These are phyloP conservation scores for Colletotrichum sp. DNA, from an alignment of 2,329 filamentous ascomycete species.

Conservation along the genomic window DNA sequence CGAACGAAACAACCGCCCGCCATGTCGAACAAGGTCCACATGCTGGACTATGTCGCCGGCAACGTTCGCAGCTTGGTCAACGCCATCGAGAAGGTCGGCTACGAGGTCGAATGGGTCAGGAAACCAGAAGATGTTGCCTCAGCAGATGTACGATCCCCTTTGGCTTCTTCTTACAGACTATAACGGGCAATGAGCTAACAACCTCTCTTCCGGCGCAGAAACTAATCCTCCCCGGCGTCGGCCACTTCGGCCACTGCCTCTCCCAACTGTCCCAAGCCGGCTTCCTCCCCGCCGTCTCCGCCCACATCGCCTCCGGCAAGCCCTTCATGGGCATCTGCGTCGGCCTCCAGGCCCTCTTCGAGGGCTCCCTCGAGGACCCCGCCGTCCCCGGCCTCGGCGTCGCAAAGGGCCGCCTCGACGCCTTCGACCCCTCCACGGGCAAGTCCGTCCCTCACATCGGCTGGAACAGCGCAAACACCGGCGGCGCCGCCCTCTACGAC, in stretches of 20 bases:
- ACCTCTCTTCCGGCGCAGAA: constrained; percentile 57
- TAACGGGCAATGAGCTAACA: background rate
- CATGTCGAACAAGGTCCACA: constrained; percentile 76
- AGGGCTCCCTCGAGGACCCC: constrained; percentile 81
- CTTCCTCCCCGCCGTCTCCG: constrained; percentile 81
- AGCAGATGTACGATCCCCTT: constrained; percentile 70
- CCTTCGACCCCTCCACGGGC: constrained; percentile 71
- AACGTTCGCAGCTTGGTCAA: constrained; percentile 97
- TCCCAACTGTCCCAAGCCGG: constrained; percentile 81
- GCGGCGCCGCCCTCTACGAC: constrained; percentile 70
- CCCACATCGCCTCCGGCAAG: constrained; percentile 89
- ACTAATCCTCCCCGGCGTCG: constrained; percentile 94
- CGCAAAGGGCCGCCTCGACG: constrained; percentile 72
- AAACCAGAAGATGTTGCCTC: constrained; percentile 82
- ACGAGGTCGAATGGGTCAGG: constrained; percentile 89
- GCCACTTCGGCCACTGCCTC: constrained; percentile 96
- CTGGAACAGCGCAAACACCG: constrained; percentile 89
- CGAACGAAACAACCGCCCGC: constrained; percentile 26
- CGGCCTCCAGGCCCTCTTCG: constrained; percentile 88
- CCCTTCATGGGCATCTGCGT: constrained; percentile 99
- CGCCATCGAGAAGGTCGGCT: constrained; percentile 95
- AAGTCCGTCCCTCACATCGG: constrained; percentile 99
- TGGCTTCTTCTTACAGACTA: background rate
- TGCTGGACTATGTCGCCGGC: constrained; percentile 90
- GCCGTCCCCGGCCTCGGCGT: constrained; percentile 76